Conservation (phyloP, 108 stramenopile species). For the Nitzschia sp. region DNA sequence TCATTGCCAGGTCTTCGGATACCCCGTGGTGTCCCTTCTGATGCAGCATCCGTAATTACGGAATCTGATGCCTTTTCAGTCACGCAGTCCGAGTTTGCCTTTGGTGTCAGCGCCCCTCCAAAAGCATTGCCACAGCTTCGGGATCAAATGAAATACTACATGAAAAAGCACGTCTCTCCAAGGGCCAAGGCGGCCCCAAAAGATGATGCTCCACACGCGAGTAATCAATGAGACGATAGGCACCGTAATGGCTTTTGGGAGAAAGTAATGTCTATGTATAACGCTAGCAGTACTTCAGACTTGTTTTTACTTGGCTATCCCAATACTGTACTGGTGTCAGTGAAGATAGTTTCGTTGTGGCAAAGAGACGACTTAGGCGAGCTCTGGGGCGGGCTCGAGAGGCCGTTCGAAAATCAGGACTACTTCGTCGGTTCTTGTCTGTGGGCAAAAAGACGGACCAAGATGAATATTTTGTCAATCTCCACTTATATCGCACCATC, state of each 20-base stretch:
- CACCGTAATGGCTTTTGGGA: no score
- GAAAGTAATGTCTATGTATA: no score
- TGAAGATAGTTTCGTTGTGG: no score
- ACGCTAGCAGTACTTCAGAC: no score
- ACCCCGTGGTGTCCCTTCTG: slow-evolving; percentile 9
- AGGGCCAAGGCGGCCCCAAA: not conserved
- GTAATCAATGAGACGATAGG: not conserved
- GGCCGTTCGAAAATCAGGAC: slow-evolving; percentile 83
- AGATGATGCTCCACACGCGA: not conserved
- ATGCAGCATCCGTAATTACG: slow-evolving; percentile 9
- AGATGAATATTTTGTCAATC: no score
- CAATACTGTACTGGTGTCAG: no score
- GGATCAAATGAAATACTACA: slow-evolving; percentile 40
- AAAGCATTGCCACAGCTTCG: slow-evolving; percentile 9
- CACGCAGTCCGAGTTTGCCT: slow-evolving; percentile 9
- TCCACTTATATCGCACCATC: not conserved
- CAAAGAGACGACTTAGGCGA: not conserved
- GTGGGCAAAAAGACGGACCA: not conserved
- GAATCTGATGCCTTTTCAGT: slow-evolving; percentile 17
- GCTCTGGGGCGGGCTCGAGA: slow-evolving; percentile 14
- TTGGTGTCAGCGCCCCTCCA: not conserved
- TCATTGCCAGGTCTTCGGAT: slow-evolving; percentile 12
- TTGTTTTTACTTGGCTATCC: no score
- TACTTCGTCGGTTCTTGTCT: slow-evolving; percentile 73
- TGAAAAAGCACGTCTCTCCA: slow-evolving; percentile 34